Conservation (phyloP, 2,329 filamentous ascomycete genomes). For the Sporothrix globosa region DNA sequence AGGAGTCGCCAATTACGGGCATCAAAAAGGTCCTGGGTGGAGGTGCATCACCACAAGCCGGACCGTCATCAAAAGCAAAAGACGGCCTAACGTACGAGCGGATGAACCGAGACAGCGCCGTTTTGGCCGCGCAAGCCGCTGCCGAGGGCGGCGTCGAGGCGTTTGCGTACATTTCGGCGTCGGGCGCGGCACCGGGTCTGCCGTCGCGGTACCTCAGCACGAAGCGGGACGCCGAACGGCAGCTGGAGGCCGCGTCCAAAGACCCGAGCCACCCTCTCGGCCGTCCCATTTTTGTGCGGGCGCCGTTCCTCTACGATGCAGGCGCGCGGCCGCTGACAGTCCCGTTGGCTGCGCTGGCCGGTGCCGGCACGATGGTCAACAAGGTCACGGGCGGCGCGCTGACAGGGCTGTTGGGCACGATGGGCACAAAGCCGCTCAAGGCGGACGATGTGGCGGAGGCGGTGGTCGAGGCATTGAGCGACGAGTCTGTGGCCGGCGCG, state of each 20-base stretch:
- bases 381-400: constrained; percentile 74
- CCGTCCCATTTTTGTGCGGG: constrained; percentile 79
- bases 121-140: constrained; percentile 79
- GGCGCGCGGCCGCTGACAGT: constrained; percentile 78
- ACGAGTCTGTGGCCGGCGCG: constrained; percentile 71
- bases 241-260: constrained; percentile 49
- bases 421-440: constrained; percentile 82
- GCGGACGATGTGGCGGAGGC: constrained; percentile 87
- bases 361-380: constrained; percentile 76
- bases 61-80: background rate
- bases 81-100: constrained; percentile 81
- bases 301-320: constrained; percentile 87
- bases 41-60: constrained; percentile 43
- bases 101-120: constrained; percentile 92
- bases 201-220: constrained; percentile 85
- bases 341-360: constrained; percentile 77
- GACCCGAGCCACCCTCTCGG: constrained; percentile 62
- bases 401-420: constrained; percentile 76
- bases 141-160: constrained; percentile 64
- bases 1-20: constrained; percentile 78
- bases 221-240: constrained; percentile 82
- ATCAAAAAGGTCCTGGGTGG: constrained; percentile 76
- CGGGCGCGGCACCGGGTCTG: constrained; percentile 80
- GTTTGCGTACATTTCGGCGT: constrained; percentile 89
- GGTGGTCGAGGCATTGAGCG: constrained; percentile 81